Evolutionary conservation across 768 basidiomycete species (phyloP).

Genomic region (Mrakia blollopis): DNA sequence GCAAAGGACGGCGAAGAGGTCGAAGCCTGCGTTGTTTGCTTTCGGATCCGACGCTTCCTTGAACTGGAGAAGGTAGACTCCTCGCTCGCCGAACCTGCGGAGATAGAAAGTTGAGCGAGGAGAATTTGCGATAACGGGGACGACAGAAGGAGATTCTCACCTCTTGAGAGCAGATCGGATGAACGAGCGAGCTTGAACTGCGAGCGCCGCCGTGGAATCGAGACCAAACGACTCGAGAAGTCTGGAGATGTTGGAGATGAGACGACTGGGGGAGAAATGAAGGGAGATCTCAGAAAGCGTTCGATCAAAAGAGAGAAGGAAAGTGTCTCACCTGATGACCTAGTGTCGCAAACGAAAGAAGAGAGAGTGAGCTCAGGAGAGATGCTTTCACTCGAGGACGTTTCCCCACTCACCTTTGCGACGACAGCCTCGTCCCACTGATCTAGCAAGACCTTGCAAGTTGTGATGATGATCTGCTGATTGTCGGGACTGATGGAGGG

Average conservation of each 20-base stretch:
- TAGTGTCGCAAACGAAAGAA: background rate
- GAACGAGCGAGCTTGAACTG: slow-evolving; percentile 56
- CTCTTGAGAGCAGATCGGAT: slow-evolving; percentile 51
- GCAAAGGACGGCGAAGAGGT: background rate
- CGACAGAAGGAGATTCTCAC: too few species aligned
- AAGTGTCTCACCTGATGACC: background rate
- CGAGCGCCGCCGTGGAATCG: slow-evolving; percentile 57
- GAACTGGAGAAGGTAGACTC: slow-evolving; percentile 10
- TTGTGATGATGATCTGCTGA: slow-evolving; percentile 60
- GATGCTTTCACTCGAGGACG: slow-evolving; percentile 5
- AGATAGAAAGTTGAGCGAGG: too few species aligned
- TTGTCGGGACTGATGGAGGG: slow-evolving; percentile 61
- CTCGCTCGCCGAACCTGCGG: background rate
- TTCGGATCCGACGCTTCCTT: slow-evolving; percentile 12
- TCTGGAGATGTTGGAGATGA: slow-evolving; percentile 53
- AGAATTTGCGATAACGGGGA: too few species aligned
- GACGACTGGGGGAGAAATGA: background rate
- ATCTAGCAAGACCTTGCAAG: slow-evolving; percentile 60
- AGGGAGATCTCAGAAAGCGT: background rate
- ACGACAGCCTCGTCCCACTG: slow-evolving; percentile 56
- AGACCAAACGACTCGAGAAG: slow-evolving; percentile 52
- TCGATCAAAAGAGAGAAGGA: slow-evolving; percentile 46
- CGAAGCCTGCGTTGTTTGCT: background rate
- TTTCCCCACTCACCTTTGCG: slow-evolving; percentile 54
- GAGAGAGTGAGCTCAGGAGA: background rate